phyloP scores from a whole-genome alignment of 2,329 filamentous ascomycete species.

The Pseudocercospora pini-densiflorae region DNA sequence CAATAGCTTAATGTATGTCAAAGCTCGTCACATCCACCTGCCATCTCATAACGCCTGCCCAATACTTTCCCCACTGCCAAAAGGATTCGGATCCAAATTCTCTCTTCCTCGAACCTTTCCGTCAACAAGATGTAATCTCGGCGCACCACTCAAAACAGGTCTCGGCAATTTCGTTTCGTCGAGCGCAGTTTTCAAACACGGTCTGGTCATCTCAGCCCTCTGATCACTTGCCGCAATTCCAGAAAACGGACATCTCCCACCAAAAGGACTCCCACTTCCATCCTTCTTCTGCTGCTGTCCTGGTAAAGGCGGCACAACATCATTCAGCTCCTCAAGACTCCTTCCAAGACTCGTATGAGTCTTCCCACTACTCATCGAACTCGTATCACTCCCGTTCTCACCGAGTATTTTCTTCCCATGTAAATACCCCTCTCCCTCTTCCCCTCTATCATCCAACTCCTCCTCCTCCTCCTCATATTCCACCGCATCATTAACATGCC shows the following conservation, averaged over 20 bases:
- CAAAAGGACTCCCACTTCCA: neutral
- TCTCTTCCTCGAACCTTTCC: slow-evolving; percentile 25
- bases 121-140: slow-evolving; percentile 24
- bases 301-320: neutral
- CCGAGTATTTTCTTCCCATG: slow-evolving; percentile 19
- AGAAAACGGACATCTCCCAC: slow-evolving; percentile 21
- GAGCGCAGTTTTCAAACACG: slow-evolving; percentile 14
- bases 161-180: slow-evolving; percentile 12
- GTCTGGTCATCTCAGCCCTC: slow-evolving; percentile 21
- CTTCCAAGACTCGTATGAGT: slow-evolving; percentile 20
- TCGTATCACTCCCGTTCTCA: slow-evolving; percentile 7
- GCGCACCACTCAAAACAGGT: slow-evolving; percentile 14
- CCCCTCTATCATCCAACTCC: neutral
- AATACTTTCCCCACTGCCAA: neutral
- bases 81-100: slow-evolving; percentile 18
- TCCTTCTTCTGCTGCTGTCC: neutral
- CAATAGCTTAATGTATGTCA: too few relatives aligned
- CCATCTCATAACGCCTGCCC: too few relatives aligned
- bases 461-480: neutral
- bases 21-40: too few relatives aligned
- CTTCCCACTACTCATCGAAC: slow-evolving; percentile 18
- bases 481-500: slow-evolving; percentile 55
- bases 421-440: slow-evolving; percentile 32
- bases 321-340: slow-evolving; percentile 6
- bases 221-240: slow-evolving; percentile 17